Conservation (phyloP, 805 yeast species). For the Candida golubevii region DNA sequence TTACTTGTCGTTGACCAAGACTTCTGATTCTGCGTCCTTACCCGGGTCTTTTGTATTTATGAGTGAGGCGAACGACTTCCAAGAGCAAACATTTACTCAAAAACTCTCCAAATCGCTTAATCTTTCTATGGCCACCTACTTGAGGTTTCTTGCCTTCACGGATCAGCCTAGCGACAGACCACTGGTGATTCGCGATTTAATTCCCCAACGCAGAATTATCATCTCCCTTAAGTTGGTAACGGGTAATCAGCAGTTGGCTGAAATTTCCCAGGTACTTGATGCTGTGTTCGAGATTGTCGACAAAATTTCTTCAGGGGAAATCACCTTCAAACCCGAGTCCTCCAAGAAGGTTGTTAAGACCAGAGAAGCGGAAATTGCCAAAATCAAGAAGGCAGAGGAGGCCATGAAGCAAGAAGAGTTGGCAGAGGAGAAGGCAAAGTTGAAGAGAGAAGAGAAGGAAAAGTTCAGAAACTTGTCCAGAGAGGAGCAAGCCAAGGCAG, state of each 20-base stretch:
- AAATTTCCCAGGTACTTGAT: constrained; percentile 46
- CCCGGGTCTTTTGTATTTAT: constrained; percentile 79
- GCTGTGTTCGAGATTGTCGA: constrained; percentile 61
- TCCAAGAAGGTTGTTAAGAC: constrained; percentile 70
- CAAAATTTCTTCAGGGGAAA: constrained; percentile 45
- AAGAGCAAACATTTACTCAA: constrained; percentile 54
- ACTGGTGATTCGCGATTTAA: constrained; percentile 48
- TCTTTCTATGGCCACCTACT: constrained; percentile 42
- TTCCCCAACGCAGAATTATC: constrained; percentile 49
- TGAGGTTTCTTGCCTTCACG: constrained; percentile 73
- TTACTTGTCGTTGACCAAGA: constrained; percentile 78
- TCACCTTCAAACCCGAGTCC: constrained; percentile 67
- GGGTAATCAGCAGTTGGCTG: constrained; percentile 45
- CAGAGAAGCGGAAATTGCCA: constrained; percentile 69
- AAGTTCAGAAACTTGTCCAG: constrained; percentile 54
- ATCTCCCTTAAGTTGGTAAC: constrained; percentile 53
- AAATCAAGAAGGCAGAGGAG: constrained; percentile 66
- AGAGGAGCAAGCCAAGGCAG: constrained; percentile 75
- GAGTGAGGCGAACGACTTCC: constrained; percentile 84
- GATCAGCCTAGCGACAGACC: constrained; percentile 83
- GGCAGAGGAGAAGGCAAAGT: constrained; percentile 67
- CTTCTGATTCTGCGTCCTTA: constrained; percentile 64
- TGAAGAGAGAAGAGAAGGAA: constrained; percentile 61
- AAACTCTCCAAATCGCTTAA: constrained; percentile 37
- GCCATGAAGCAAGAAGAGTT: constrained; percentile 61